Percentiles rank a stretch among this genome's conserved stretches.
phyloP scores from a whole-genome alignment of 495 filamentous ascomycete species.

The Podospora fimiseda region DNA sequence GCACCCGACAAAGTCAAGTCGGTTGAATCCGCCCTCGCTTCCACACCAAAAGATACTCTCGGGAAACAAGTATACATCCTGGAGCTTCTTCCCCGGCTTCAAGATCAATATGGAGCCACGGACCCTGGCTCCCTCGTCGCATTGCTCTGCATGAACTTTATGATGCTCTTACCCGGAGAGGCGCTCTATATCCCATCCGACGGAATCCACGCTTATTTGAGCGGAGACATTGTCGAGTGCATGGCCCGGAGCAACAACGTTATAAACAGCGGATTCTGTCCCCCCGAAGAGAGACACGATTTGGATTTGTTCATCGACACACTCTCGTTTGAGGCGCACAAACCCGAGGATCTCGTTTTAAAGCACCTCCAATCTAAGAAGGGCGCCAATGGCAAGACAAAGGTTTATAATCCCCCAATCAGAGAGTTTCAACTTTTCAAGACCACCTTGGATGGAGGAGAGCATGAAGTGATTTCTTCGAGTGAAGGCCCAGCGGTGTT shows the following conservation, averaged over 20 bases:
- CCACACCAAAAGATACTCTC: slow-evolving; percentile 28
- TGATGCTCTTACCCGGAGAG: slow-evolving; percentile 58
- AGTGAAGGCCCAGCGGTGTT: slow-evolving; percentile 60
- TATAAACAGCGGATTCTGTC: slow-evolving; percentile 69
- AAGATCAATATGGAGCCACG: slow-evolving; percentile 54
- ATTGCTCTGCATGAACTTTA: slow-evolving; percentile 66
- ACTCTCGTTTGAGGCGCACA: slow-evolving; percentile 57
- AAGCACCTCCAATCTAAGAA: slow-evolving; percentile 41
- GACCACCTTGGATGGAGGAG: slow-evolving; percentile 49
- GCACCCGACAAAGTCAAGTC: slow-evolving; percentile 44
- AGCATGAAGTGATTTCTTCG: slow-evolving; percentile 51
- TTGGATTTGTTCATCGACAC: slow-evolving; percentile 56
- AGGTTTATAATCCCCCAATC: slow-evolving; percentile 60
- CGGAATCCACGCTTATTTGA: slow-evolving; percentile 71
- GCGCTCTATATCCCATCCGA: slow-evolving; percentile 71
- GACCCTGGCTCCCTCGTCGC: slow-evolving; percentile 61
- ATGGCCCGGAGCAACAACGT: slow-evolving; percentile 82
- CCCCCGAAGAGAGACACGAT: slow-evolving; percentile 53
- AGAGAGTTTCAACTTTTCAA: slow-evolving; percentile 66
- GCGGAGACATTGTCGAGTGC: slow-evolving; percentile 77
- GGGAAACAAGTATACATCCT: slow-evolving; percentile 53
- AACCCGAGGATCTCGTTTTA: slow-evolving; percentile 47
- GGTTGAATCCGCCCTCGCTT: slow-evolving; percentile 45
- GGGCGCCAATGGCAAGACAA: slow-evolving; percentile 52
- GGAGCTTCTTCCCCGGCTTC: slow-evolving; percentile 56